Base-by-base conservation (phyloP, 371 early-diverging fungal genomes). In the Lichtheimia ornata region DNA sequence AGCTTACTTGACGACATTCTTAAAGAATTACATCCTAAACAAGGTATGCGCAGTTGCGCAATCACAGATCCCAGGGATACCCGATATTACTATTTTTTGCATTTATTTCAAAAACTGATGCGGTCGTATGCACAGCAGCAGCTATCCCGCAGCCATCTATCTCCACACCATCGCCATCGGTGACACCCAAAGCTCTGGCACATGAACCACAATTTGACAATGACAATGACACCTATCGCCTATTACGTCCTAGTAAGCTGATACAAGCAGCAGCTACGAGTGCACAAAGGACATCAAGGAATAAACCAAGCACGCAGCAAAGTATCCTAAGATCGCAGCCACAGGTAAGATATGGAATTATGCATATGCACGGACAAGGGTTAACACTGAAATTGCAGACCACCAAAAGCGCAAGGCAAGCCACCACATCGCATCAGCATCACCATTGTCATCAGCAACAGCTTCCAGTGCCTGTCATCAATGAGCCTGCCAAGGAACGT, bases 1-100 rank as follows among this genome's bases (percentile, higher is more conserved):
- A 56, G 57, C 43, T 45, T 56, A 24, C 22, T 56, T n/a, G 57
- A 56, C 24, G 57, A 56, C 24, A 56, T 56, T 25, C 17, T 44
- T 9, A 56, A 27, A n/a, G 57, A 56, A 56, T 44, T 56, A 45
- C 45, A 25, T 15, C 45, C 45, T n/a, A 47, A 47, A 18, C 18
- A 47, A 47, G 47, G 47, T 47, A 47, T 47, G 35, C 20, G 22
- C 17, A 13, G 15, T 44, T 56, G 43, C 42, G 22, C 24, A 27
- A 27, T 18, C 3, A 14, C 5, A 42, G 45, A 13, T 45, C 18
- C 24, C 28, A 20, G 22, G 25, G 17, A 42, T 27, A 27, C 45
- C 27, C 17, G 15, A 40, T 13, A 41, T 42, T 3, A 14, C 56
- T 24, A 47, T 56, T 42, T 43, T 35, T 35, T 35, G 35, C 11